A percentile compares a stretch with the other conserved stretches of the same genome.
phyloP scores from a whole-genome alignment of 306 rosid genomes.

The Vicia faba region DNA sequence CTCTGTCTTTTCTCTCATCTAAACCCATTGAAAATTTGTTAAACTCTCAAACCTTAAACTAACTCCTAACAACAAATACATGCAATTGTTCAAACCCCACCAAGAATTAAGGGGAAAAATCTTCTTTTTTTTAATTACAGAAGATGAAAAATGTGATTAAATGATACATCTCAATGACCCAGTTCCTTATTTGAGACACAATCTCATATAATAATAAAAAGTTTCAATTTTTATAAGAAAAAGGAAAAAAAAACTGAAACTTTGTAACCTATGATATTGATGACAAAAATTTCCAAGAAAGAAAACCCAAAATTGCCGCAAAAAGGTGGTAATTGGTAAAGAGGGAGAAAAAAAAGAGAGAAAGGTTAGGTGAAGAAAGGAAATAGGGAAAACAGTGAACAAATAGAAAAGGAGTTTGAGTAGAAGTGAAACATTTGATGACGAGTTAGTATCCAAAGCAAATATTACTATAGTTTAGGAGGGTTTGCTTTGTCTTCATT shows the following conservation, averaged over 20 bases:
- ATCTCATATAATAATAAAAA: constrained; percentile 31
- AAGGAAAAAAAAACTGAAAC: constrained; percentile 22
- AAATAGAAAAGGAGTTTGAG: constrained; percentile 26
- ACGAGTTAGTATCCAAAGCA: constrained; percentile 30
- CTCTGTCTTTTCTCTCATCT: constrained; percentile 33
- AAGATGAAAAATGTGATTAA: constrained; percentile 46
- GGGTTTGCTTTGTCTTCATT: constrained; percentile 39
- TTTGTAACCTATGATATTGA: constrained; percentile 18
- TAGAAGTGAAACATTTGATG: constrained; percentile 34
- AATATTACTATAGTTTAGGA: constrained; percentile 11
- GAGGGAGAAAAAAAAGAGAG: constrained; percentile 13
- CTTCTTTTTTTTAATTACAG: constrained; percentile 4
- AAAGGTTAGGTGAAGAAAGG: constrained; percentile 48
- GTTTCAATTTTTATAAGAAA: background rate
- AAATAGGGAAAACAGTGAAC: constrained; percentile 30
- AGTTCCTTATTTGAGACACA: constrained; percentile 27
- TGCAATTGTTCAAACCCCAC: constrained; percentile 33
- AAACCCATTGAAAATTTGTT: constrained; percentile 53
- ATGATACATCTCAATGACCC: constrained; percentile 41
- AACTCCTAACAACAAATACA: constrained; percentile 26
- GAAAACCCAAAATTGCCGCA: constrained; percentile 27
- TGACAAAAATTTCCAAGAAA: constrained; percentile 35
- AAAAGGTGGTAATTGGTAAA: constrained; percentile 19
- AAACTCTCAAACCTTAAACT: constrained; percentile 38
- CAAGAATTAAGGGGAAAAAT: background rate